Evolutionary conservation across 164 flowering plant genomes (phyloP).

Genomic region (Tetrastigma voinierianum): DNA sequence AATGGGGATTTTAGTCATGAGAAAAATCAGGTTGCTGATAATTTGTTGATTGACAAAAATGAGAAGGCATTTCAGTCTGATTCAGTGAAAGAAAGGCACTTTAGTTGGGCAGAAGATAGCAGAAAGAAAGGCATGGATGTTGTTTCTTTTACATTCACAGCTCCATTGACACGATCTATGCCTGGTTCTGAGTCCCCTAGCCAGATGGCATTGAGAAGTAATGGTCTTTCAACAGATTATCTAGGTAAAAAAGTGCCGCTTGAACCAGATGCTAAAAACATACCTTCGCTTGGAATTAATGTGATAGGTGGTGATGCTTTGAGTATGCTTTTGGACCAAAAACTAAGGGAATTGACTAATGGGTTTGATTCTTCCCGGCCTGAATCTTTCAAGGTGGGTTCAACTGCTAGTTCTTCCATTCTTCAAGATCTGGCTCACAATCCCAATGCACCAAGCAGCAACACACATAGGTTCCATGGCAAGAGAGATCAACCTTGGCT

Average conservation of each 20-base stretch:
- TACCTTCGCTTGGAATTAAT: slow-evolving; percentile 46
- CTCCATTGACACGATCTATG: slow-evolving; percentile 57
- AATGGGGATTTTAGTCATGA: slow-evolving; percentile 36
- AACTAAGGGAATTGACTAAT: slow-evolving; percentile 65
- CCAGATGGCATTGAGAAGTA: slow-evolving; percentile 26
- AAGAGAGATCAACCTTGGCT: slow-evolving; percentile 16
- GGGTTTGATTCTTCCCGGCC: slow-evolving; percentile 38
- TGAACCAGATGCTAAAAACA: slow-evolving; percentile 29
- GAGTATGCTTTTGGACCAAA: slow-evolving; percentile 79
- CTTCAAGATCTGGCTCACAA: slow-evolving; percentile 30
- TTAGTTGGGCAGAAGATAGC: slow-evolving; percentile 42
- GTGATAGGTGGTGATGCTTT: slow-evolving; percentile 72
- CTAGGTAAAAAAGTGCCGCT: slow-evolving; percentile 28
- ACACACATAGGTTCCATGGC: slow-evolving; percentile 18
- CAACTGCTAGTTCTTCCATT: slow-evolving; percentile 26
- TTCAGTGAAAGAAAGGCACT: slow-evolving; percentile 18
- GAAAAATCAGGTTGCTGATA: slow-evolving; percentile 27
- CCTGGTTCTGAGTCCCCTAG: slow-evolving; percentile 36
- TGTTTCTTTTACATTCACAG: slow-evolving; percentile 89
- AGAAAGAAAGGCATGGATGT: slow-evolving; percentile 70
- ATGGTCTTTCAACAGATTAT: slow-evolving; percentile 23
- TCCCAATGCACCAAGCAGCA: slow-evolving; percentile 15
- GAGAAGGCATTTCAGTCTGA: slow-evolving; percentile 28
- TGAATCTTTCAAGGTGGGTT: slow-evolving; percentile 22
- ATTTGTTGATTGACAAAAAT: slow-evolving; percentile 21